Conservation (phyloP, 2,329 filamentous ascomycete species). For the Zymoseptoria brevis region DNA sequence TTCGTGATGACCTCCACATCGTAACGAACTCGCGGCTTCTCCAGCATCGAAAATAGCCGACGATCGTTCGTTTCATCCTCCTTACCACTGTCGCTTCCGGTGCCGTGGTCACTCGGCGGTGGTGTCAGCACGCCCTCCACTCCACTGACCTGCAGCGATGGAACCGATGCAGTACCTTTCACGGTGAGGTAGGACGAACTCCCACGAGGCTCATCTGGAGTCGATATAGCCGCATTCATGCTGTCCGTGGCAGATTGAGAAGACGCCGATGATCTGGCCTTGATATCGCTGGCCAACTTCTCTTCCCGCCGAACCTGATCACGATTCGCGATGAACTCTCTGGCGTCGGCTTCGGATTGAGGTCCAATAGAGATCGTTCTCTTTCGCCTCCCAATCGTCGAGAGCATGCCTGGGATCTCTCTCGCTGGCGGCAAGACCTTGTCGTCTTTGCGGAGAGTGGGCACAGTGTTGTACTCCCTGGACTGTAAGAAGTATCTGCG, state of each 20-base stretch:
- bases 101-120: slow-evolving; percentile 24
- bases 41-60: slow-evolving; percentile 76
- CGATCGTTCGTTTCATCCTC: slow-evolving; percentile 34
- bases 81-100: slow-evolving; percentile 22
- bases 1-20: slow-evolving; percentile 99
- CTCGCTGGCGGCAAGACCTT: slow-evolving; percentile 86
- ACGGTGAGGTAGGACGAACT: slow-evolving; percentile 10
- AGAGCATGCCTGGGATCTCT: slow-evolving; percentile 74
- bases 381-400: slow-evolving; percentile 70
- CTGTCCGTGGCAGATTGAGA: slow-evolving; percentile 2
- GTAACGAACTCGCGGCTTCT: slow-evolving; percentile 83
- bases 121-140: slow-evolving; percentile 31
- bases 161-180: slow-evolving; percentile 5
- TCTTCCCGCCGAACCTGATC: slow-evolving; percentile 57
- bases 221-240: slow-evolving; percentile 4
- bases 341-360: slow-evolving; percentile 91
- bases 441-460: slow-evolving; percentile 63
- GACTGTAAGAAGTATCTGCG: slow-evolving; percentile 86
- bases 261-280: slow-evolving; percentile 5
- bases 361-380: slow-evolving; percentile 85
- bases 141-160: slow-evolving; percentile 26
- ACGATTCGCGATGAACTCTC: slow-evolving; percentile 87
- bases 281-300: slow-evolving; percentile 4
- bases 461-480: slow-evolving; percentile 75
- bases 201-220: slow-evolving; percentile 10